Base-by-base conservation (phyloP, 1,139 yeast species). In the Taphrina communis region DNA sequence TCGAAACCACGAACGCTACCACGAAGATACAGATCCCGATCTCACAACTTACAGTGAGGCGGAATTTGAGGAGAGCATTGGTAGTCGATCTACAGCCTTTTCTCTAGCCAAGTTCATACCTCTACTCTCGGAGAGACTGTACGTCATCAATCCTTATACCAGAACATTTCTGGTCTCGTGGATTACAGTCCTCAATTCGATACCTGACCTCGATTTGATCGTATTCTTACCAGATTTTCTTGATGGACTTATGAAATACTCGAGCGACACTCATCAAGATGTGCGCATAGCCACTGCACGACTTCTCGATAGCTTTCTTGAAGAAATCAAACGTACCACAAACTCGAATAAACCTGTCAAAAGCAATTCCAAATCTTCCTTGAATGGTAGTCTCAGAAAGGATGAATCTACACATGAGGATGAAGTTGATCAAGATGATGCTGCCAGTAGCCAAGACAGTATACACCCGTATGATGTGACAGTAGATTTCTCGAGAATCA, bases 111-210 rank as follows among this genome's bases (percentile, higher is more conserved):
- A 89, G 75, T 95, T 95, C 78, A 90, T 95, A 55, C 99, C 99
- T 0, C 82, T 96, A 8, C 80, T 95, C 63, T 86, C 90, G 73
- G 99, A 95, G 77, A 82, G 99, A 73, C 90, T 95, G 80, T 91
- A 91, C 75, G 94, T 94, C 1, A 88, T 90, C 48, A 96, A 94
- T 74, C 97, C 98, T 4, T 90, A 90, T 76, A 93, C 98, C 0
- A 55, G 75, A 12, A 89, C 92, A 80, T 94, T 94, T 75, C 80
- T 95, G 71, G 94, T 94, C 11, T 89, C 96, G 65, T 95, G 99
- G 99, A 83, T 95, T 65, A 90, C 92, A 71, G 83, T 95, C 35
- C 82, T 95, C 66, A 96, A 94, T 77, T 92, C 95, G 31, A 91
- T 94, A 14, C 99, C 99, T 0, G 95, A 94, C 63, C 81, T 94